Conservation (phyloP, 306 rosid species). For the Cotoneaster glaucophyllus region DNA sequence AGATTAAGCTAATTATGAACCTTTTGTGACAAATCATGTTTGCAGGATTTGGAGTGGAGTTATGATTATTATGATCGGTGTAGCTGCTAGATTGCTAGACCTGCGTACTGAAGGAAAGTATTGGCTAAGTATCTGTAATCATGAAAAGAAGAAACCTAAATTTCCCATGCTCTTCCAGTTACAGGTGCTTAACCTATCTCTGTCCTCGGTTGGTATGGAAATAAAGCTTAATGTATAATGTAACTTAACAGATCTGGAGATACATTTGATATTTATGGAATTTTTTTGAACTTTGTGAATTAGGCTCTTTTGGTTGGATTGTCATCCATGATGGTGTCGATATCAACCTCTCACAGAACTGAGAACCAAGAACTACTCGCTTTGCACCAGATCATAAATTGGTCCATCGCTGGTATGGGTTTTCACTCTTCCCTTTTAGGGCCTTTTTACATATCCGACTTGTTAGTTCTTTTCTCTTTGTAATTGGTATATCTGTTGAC, state of each 20-base stretch:
- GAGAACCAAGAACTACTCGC: slow-evolving; percentile 62
- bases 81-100: slow-evolving; percentile 67
- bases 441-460: not conserved
- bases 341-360: slow-evolving; percentile 76
- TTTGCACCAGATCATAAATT: slow-evolving; percentile 62
- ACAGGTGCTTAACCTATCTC: slow-evolving; percentile 46
- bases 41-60: slow-evolving; percentile 74
- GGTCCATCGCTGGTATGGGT: slow-evolving; percentile 70
- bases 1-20: not conserved
- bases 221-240: not conserved
- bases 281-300: not conserved
- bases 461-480: not conserved
- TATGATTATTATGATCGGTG: slow-evolving; percentile 58
- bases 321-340: slow-evolving; percentile 70
- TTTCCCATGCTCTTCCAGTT: slow-evolving; percentile 56
- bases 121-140: slow-evolving; percentile 61
- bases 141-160: slow-evolving; percentile 34
- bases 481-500: not conserved
- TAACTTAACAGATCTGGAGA: slow-evolving; percentile 1
- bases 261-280: not conserved
- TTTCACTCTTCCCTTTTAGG: slow-evolving; percentile 16
- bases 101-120: slow-evolving; percentile 48
- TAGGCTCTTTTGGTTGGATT: slow-evolving; percentile 74
- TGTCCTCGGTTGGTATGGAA: slow-evolving; percentile 7
- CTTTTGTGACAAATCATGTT: slow-evolving; percentile 13